A percentile compares a stretch with the other conserved stretches of the same genome.
Conservation (phyloP, 345 rosid species). For the Gossypium australe region DNA sequence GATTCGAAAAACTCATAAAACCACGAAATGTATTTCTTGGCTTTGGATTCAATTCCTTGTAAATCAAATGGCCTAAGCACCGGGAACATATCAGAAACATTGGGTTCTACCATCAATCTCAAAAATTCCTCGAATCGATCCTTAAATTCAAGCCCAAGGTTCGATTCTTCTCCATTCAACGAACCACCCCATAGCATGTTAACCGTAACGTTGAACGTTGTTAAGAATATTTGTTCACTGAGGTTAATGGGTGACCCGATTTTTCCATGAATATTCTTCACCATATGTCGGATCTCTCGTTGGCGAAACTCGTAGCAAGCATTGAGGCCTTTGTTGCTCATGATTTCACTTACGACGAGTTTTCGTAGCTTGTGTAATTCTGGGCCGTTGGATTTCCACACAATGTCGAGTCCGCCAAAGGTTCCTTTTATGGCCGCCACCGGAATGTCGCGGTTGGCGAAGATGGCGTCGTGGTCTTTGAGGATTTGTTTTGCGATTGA, state of each 20-base stretch:
- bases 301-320: conserved; percentile 3
- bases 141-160: conserved; percentile 6
- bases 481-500: conserved; percentile 34
- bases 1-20: conserved; percentile 1
- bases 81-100: conserved; percentile 50
- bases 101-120: conserved; percentile 35
- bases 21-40: background rate
- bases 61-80: conserved; percentile 42
- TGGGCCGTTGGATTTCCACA: conserved; percentile 32
- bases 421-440: conserved; percentile 12
- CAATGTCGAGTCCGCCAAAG: conserved; percentile 35
- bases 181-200: conserved; percentile 7
- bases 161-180: background rate
- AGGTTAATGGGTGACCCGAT: conserved; percentile 29
- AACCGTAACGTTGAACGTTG: conserved; percentile 4
- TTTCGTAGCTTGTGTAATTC: conserved; percentile 43
- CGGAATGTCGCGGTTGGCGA: conserved; percentile 41
- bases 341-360: conserved; percentile 16
- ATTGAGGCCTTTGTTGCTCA: conserved; percentile 8
- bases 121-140: conserved; percentile 22
- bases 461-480: conserved; percentile 37
- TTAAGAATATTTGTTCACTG: conserved; percentile 31
- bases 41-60: conserved; percentile 40
- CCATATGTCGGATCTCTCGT: conserved; percentile 1
- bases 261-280: conserved; percentile 14